Evolutionary conservation across 1,139 yeast genomes (phyloP), one percentile per base, ranked within the genome.

Genomic region (Eremothecium sinecaudum): DNA sequence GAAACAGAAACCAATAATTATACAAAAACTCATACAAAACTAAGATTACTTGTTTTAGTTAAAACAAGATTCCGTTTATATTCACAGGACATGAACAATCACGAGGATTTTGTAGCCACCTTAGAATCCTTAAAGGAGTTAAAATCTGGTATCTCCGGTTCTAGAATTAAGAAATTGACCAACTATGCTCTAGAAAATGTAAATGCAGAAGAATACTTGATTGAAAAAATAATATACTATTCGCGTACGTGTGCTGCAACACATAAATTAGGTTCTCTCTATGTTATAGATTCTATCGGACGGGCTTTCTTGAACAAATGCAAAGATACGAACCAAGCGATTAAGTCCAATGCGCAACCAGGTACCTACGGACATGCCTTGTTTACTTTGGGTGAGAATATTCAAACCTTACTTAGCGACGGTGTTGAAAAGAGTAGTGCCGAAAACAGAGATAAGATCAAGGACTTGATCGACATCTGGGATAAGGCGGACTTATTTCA

Each of bases 101-200:
- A 43, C 48, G 78, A 76, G 56, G 77, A 76, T 48, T 82, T 83
- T 59, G 81, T 79, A 59, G 61, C 66, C 42, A 70, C 79, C 40
- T 67, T 87, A 50, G 76, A 75, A 48, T 92, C 87, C 55, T 69
- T 87, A 44, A 72, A 79, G 41, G 67, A 74, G 15, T 67, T 83
- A 45, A 84, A 83, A 61, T 78, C 95, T 18, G 97, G 98, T 40
- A 93, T 90, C 38, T 86, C 96, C 22, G 97, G 97, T 27, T 76
- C 94, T 40, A 86, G 95, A 63, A 90, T 90, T 58, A 82, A 83
- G 58, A 79, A 77, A 52, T 67, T 86, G 53, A 81, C 90, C 32
- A 82, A 81, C 38, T 59, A 81, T 41, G 93, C 95, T 32, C 67
- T 79, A 42, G 73, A 71, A 47, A 74, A 86, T 58, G 80, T 76